Percentiles rank a stretch among this genome's conserved stretches.
phyloP scores from a whole-genome alignment of 192 early-diverging fungal genomes.

The Umbelopsis sp. region DNA sequence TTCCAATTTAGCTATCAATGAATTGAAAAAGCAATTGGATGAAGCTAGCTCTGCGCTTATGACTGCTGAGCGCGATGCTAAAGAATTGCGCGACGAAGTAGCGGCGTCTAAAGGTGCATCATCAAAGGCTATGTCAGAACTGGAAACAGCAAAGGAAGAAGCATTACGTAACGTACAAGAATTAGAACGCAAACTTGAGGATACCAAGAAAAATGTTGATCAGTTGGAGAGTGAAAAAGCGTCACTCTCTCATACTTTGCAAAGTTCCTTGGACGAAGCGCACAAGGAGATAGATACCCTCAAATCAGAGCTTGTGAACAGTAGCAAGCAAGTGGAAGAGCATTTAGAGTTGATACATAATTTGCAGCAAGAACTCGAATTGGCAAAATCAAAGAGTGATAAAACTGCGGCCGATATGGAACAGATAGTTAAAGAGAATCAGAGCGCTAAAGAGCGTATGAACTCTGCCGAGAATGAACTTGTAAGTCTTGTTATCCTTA shows the following conservation, averaged over 20 bases:
- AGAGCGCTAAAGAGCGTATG: neutral
- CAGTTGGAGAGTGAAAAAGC: slow-evolving; percentile 35
- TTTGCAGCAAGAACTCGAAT: neutral
- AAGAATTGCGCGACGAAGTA: neutral
- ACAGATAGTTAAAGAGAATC: neutral
- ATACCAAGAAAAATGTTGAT: slow-evolving; percentile 29
- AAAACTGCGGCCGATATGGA: slow-evolving; percentile 13
- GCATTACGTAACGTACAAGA: slow-evolving; percentile 50
- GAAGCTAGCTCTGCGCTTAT: neutral
- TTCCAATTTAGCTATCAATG: neutral
- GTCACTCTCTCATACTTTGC: slow-evolving; percentile 24
- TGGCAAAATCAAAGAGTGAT: slow-evolving; percentile 3
- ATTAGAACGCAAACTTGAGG: slow-evolving; percentile 30
- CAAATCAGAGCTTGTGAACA: neutral
- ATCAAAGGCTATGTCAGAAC: neutral
- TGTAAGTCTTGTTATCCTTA: neutral
- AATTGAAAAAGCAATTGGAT: neutral
- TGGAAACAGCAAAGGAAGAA: neutral
- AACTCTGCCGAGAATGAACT: neutral
- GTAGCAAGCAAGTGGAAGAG: neutral
- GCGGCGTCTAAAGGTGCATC: neutral
- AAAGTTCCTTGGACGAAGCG: slow-evolving; percentile 15
- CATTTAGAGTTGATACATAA: neutral
- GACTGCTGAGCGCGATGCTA: neutral
- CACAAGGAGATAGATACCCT: neutral